Percentiles rank a stretch among this genome's conserved stretches.
These are phyloP conservation scores for Eragrostis curvula DNA, from an alignment of 176 grass and related monocot genomes.

Conservation along the genomic window DNA sequence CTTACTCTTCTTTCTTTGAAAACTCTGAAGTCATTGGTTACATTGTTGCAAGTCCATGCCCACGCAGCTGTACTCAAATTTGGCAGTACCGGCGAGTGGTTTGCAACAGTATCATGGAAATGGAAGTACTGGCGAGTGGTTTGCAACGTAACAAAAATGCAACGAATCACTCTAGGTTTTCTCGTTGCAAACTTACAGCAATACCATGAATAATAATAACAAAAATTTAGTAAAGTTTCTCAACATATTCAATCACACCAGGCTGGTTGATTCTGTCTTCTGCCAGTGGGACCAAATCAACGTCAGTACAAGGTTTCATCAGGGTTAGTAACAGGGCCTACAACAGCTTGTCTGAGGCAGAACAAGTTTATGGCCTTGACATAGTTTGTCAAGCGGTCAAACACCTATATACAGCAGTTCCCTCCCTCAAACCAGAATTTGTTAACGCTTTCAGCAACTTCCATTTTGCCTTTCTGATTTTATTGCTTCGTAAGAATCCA, in stretches of 20 bases:
- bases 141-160: background rate
- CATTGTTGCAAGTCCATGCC: too few species aligned
- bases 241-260: background rate
- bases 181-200: background rate
- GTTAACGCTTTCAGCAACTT: constrained; percentile 46
- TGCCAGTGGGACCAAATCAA: constrained; percentile 1
- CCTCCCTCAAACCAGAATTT: background rate
- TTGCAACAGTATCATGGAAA: too few species aligned
- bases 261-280: background rate
- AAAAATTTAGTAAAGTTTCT: background rate
- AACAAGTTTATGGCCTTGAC: background rate
- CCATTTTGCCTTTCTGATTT: constrained; percentile 60
- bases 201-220: background rate
- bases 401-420: constrained; percentile 8
- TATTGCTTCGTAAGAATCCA: constrained; percentile 86
- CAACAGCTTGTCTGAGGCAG: background rate
- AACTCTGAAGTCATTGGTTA: background rate
- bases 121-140: background rate
- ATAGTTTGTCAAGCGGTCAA: background rate
- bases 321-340: constrained; percentile 6
- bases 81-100: background rate
- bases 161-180: background rate
- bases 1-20: background rate
- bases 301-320: constrained; percentile 12
- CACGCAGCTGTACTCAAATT: background rate